These are phyloP conservation scores for Boletus rubescentipes DNA, from an alignment of 768 basidiomycete species.

Conservation along the genomic window DNA sequence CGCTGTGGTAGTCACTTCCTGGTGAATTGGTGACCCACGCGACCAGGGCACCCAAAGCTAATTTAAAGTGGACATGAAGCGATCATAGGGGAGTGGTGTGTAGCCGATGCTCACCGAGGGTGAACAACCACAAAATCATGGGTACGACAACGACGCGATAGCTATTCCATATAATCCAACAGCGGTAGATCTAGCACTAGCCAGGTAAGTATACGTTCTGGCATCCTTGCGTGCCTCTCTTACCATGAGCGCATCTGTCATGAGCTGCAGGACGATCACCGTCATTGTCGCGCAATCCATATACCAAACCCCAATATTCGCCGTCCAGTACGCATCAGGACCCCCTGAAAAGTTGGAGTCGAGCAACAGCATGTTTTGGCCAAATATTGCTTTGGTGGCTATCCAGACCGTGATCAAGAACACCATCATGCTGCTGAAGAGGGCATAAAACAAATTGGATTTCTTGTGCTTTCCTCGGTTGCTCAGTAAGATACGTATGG, in stretches of 20 bases:
- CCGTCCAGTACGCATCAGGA: slow-evolving; percentile 29
- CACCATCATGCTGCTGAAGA: slow-evolving; percentile 27
- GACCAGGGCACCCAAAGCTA: slow-evolving; percentile 13
- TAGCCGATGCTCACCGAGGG: not conserved
- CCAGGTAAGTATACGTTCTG: not conserved
- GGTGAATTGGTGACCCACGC: slow-evolving; percentile 11
- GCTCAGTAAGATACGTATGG: slow-evolving; percentile 15
- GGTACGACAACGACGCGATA: not conserved
- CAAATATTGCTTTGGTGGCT: slow-evolving; percentile 19
- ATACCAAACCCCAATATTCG: slow-evolving; percentile 28
- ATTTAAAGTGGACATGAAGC: not conserved
- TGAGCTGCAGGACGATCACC: slow-evolving; percentile 1
- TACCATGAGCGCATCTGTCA: slow-evolving; percentile 20
- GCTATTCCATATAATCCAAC: not conserved
- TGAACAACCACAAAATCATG: not conserved
- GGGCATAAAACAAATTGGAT: slow-evolving; percentile 16
- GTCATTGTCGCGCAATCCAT: slow-evolving; percentile 14
- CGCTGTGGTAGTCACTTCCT: slow-evolving; percentile 7
- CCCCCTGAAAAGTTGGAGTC: slow-evolving; percentile 35
- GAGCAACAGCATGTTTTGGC: slow-evolving; percentile 37
- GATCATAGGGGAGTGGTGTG: not conserved
- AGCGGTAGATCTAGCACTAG: slow-evolving; percentile 28
- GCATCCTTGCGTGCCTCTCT: not conserved
- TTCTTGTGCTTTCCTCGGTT: not conserved
- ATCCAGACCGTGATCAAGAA: slow-evolving; percentile 33